Conservation (phyloP, 73 alveolate genomes). For the Breviolum minutum region DNA sequence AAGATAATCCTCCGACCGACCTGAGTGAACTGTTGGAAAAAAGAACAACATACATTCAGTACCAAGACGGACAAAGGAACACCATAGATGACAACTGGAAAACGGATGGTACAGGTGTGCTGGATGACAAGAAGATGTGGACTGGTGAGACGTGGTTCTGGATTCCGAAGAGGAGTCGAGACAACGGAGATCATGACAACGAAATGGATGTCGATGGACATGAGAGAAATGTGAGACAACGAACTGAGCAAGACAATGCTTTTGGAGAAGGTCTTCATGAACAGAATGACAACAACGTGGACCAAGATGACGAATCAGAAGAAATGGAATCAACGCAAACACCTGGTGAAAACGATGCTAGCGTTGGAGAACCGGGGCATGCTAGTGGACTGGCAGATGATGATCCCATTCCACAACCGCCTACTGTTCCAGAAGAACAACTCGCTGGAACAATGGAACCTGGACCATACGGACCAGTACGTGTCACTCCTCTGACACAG, state of each 20-base stretch:
- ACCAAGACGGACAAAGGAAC: background rate
- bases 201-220: too few relatives aligned
- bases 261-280: too few relatives aligned
- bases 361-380: too few relatives aligned
- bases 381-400: too few relatives aligned
- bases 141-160: background rate
- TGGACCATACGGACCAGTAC: background rate
- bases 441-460: background rate
- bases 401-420: too few relatives aligned
- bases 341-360: background rate
- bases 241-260: too few relatives aligned
- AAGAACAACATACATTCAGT: background rate
- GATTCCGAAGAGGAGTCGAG: background rate
- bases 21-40: background rate
- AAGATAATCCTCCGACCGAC: background rate
- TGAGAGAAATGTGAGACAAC: too few relatives aligned
- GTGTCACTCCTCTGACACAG: background rate
- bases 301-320: background rate
- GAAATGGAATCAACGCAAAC: background rate
- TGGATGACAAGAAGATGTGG: background rate
- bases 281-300: background rate
- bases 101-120: background rate
- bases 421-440: too few relatives aligned
- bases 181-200: too few relatives aligned
- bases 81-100: background rate